Evolutionary conservation across 495 filamentous ascomycete genomes (phyloP), one percentile per base, ranked within the genome.

Genomic region (Neurospora pannonica): DNA sequence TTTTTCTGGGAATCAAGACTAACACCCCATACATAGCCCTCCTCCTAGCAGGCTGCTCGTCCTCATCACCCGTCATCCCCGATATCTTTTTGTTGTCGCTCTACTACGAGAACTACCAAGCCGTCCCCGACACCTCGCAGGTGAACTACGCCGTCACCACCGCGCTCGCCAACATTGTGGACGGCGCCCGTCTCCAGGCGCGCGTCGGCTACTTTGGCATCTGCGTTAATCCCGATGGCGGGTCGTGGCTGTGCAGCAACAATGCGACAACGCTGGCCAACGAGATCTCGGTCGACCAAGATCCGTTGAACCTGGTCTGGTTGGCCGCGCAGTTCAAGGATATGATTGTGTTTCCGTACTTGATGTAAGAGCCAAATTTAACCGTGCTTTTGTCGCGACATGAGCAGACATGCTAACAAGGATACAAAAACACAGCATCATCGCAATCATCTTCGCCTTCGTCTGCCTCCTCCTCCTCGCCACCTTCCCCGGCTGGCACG

Each of bases 401-500:
- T n/a, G n/a, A n/a, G n/a, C n/a, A n/a, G n/a, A n/a, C n/a, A n/a
- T n/a, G n/a, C 74, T 62, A 21, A 71, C 43, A 34, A n/a, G 46
- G 1, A 28, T 28, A 13, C 8, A 21, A 13, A 31, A 13, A 19
- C 28, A 28, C 77, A 91, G 89, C 75, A 94, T 95, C 85, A 91
- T 94, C 78, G 92, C 92, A 71, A 93, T 94, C 75, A 90, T 94
- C 78, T 90, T 95, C 76, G 92, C 92, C 73, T 92, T 93, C 81
- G 85, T 95, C 75, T 90, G 88, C 77, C 88, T 94, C 78, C 83
- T 94, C 71, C 85, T 94, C 21, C 87, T 95, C 24, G 91, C 92
- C 19, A 94, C 92, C 11, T 94, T 94, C 84, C 92, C 92, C 21
- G 92, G 92, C 75, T 94, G 92, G 88, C 92, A 94, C 83, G 90